phyloP scores from a whole-genome alignment of 202 grass and related monocot genomes.

The Panicum virgatum region DNA sequence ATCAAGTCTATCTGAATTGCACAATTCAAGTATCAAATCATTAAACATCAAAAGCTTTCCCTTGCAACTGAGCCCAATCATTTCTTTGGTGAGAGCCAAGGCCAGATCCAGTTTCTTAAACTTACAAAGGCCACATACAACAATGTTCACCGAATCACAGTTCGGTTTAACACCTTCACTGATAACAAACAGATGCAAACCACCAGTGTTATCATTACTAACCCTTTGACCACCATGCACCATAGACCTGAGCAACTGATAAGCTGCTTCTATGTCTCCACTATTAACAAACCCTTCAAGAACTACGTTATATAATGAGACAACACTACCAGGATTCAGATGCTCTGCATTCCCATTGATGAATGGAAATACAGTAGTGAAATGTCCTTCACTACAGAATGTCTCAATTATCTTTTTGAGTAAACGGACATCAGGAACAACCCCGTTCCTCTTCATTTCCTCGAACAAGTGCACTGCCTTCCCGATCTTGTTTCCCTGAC shows the following conservation, averaged over 20 bases:
- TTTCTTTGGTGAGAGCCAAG: slow-evolving; percentile 68
- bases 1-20: slow-evolving; percentile 68
- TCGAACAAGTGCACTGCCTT: slow-evolving; percentile 55
- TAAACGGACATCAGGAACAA: slow-evolving; percentile 55
- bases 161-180: slow-evolving; percentile 57
- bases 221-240: slow-evolving; percentile 9
- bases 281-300: slow-evolving; percentile 62
- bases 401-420: slow-evolving; percentile 57
- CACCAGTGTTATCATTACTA: slow-evolving; percentile 23
- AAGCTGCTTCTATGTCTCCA: slow-evolving; percentile 61
- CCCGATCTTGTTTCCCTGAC: slow-evolving; percentile 45
- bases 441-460: slow-evolving; percentile 63
- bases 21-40: slow-evolving; percentile 79
- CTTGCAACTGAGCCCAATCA: slow-evolving; percentile 61
- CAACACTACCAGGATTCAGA: slow-evolving; percentile 37
- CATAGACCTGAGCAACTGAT: slow-evolving; percentile 54
- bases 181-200: slow-evolving; percentile 40
- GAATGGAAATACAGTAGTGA: slow-evolving; percentile 37
- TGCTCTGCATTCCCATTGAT: slow-evolving; percentile 50
- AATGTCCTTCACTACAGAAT: slow-evolving; percentile 52
- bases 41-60: slow-evolving; percentile 90
- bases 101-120: slow-evolving; percentile 68
- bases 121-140: slow-evolving; percentile 79
- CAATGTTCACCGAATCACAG: slow-evolving; percentile 76
- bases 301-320: slow-evolving; percentile 60